Evolutionary conservation across 805 yeast genomes (phyloP), one percentile per base, ranked within the genome.

Genomic region (Candida coquimbonensis): DNA sequence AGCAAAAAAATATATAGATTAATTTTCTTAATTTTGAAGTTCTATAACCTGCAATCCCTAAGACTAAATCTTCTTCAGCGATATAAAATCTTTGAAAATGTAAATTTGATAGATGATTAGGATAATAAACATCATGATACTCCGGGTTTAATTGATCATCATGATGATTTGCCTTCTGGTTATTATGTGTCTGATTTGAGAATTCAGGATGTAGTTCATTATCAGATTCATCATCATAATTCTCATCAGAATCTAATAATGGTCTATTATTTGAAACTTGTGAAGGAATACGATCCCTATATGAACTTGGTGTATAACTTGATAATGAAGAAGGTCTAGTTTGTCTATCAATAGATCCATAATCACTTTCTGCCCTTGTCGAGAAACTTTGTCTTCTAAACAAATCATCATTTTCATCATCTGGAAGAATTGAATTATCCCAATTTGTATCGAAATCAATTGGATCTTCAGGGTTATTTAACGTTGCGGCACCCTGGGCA

Each of bases 1-100:
- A 43, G 49, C 88, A 82, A 2, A 84, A 47, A 0, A 75, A 13
- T 49, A 77, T 74, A 60, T 82, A 89, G 1, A 74, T 14, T 0
- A 67, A 36, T 5, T 65, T 56, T 49, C 80, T 77, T 52, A 72
- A 44, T 40, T 58, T 58, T 12, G 81, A 75, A 14, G 81, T 77
- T 44, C 64, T 64, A 63, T 87, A 93, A 5, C 98, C 98, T 0
- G 97, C 99, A 50, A 93, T 85, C 50, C 96, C 96, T 49, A 93
- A 77, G 12, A 91, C 91, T 57, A 93, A 69, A 68, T 93, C 99
- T 61, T 93, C 99, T 62, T 93, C 98, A 0, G 96, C 90, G 50
- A 93, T 77, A 63, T 91, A 93, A 63, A 86, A 88, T 47, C 96
- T 73, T 65, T 93, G 99, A 53, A 72, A 74, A 45, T 68, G 68